These are phyloP conservation scores for Paraphoma sp. DNA, from an alignment of 2,329 filamentous ascomycete species.

Conservation along the genomic window DNA sequence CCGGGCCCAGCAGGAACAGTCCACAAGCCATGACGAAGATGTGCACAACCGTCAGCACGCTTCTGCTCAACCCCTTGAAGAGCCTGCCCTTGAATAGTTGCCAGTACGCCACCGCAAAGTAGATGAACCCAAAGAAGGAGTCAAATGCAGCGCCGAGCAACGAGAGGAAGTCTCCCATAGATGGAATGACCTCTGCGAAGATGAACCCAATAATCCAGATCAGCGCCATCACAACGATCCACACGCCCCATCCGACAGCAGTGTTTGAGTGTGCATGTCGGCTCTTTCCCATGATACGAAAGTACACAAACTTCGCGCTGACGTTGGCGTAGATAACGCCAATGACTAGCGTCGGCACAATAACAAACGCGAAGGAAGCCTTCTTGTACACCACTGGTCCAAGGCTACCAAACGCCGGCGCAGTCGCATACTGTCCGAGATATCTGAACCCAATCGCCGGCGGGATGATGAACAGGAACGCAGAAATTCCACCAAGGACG, in stretches of 20 bases:
- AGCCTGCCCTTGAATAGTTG: slow-evolving; percentile 73
- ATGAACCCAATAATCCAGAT: slow-evolving; percentile 86
- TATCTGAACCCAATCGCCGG: slow-evolving; percentile 83
- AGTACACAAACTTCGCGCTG: slow-evolving; percentile 87
- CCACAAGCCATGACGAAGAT: slow-evolving; percentile 54
- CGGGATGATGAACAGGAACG: slow-evolving; percentile 85
- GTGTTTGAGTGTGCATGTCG: slow-evolving; percentile 83
- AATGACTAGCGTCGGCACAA: slow-evolving; percentile 88
- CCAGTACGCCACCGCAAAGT: slow-evolving; percentile 83
- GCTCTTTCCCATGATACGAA: slow-evolving; percentile 80
- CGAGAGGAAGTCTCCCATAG: slow-evolving; percentile 76
- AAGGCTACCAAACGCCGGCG: slow-evolving; percentile 85
- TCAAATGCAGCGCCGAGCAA: slow-evolving; percentile 85
- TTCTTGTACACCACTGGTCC: slow-evolving; percentile 78
- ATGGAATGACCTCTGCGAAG: slow-evolving; percentile 89
- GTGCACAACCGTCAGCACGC: slow-evolving; percentile 55
- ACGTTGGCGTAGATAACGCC: slow-evolving; percentile 90
- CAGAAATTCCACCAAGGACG: slow-evolving; percentile 84
- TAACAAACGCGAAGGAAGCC: slow-evolving; percentile 90
- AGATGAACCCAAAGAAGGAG: slow-evolving; percentile 92
- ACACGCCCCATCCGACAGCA: slow-evolving; percentile 77
- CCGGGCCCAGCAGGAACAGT: slow-evolving; percentile 59
- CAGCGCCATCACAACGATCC: slow-evolving; percentile 73
- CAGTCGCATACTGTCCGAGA: slow-evolving; percentile 85
- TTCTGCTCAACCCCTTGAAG: slow-evolving; percentile 46